Evolutionary conservation across 2,329 filamentous ascomycete genomes (phyloP).

Genomic region (Exserohilum turcica): DNA sequence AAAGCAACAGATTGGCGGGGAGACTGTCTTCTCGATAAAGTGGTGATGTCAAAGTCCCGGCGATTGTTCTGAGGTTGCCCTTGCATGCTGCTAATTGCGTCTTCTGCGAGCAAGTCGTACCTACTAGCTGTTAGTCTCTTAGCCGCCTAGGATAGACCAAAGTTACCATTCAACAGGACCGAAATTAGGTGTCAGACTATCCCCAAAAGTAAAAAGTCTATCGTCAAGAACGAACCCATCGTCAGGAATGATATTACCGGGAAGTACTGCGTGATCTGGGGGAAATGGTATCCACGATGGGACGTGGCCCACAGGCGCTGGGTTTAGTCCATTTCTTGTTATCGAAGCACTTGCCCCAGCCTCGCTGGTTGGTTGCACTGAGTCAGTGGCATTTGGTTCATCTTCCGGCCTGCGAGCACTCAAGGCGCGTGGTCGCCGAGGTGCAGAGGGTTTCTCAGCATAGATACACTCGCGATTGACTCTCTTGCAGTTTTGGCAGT

Average conservation of each 20-base stretch:
- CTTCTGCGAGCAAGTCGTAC: slow-evolving; percentile 54
- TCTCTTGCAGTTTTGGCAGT: slow-evolving; percentile 52
- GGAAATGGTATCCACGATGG: slow-evolving; percentile 25
- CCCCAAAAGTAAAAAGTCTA: slow-evolving; percentile 31
- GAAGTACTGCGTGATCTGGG: slow-evolving; percentile 15
- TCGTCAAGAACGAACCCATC: slow-evolving; percentile 33
- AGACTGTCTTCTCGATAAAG: slow-evolving; percentile 49
- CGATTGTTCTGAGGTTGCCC: slow-evolving; percentile 38
- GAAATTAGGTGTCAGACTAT: slow-evolving; percentile 45
- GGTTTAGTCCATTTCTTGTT: slow-evolving; percentile 6
- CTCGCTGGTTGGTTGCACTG: slow-evolving; percentile 6
- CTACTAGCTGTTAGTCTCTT: slow-evolving; percentile 4
- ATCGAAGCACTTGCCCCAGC: slow-evolving; percentile 1
- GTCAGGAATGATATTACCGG: slow-evolving; percentile 27
- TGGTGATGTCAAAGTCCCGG: slow-evolving; percentile 51
- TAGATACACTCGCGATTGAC: slow-evolving; percentile 51
- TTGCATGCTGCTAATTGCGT: slow-evolving; percentile 46
- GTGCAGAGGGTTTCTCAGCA: slow-evolving; percentile 16
- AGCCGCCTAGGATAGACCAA: not conserved
- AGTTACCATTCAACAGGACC: slow-evolving; percentile 52
- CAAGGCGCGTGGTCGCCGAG: slow-evolving; percentile 16
- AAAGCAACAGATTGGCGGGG: slow-evolving; percentile 36
- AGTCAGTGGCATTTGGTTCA: slow-evolving; percentile 9
- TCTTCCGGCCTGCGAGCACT: slow-evolving; percentile 18
- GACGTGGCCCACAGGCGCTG: slow-evolving; percentile 11